phyloP scores from a whole-genome alignment of 345 rosid genomes.

The Punica granatum region DNA sequence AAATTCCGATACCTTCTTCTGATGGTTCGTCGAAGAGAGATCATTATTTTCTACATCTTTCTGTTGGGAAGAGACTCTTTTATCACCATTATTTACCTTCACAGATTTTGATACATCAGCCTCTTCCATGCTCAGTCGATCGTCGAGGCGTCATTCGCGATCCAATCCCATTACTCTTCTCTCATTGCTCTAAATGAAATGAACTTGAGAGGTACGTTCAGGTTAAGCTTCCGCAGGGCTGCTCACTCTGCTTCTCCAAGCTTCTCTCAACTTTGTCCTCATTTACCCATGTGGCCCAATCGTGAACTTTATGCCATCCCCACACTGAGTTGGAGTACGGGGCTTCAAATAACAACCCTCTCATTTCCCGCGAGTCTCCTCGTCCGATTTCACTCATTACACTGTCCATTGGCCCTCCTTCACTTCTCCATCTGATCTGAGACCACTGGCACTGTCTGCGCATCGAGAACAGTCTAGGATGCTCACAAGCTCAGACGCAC shows the following conservation, averaged over 20 bases:
- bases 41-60: slow-evolving; percentile 13
- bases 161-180: slow-evolving; percentile 21
- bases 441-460: too few species aligned
- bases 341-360: slow-evolving; percentile 42
- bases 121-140: slow-evolving; percentile 18
- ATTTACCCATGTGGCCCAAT: slow-evolving; percentile 36
- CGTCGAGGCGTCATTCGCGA: slow-evolving; percentile 17
- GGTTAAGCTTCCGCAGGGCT: too few species aligned
- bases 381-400: slow-evolving; percentile 16
- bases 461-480: too few species aligned
- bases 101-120: slow-evolving; percentile 14
- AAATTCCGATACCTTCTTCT: slow-evolving; percentile 6
- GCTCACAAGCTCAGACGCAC: too few species aligned
- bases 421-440: not conserved
- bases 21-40: slow-evolving; percentile 5
- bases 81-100: slow-evolving; percentile 12
- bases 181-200: too few species aligned
- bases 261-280: slow-evolving; percentile 33
- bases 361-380: slow-evolving; percentile 26
- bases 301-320: slow-evolving; percentile 31
- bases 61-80: slow-evolving; percentile 6
- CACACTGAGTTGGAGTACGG: slow-evolving; percentile 14
- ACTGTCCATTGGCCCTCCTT: not conserved
- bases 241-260: too few species aligned
- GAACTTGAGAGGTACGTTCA: too few species aligned